Base-by-base conservation (phyloP, 2,329 filamentous ascomycete genomes). In the Basipetospora chlamydospora region DNA sequence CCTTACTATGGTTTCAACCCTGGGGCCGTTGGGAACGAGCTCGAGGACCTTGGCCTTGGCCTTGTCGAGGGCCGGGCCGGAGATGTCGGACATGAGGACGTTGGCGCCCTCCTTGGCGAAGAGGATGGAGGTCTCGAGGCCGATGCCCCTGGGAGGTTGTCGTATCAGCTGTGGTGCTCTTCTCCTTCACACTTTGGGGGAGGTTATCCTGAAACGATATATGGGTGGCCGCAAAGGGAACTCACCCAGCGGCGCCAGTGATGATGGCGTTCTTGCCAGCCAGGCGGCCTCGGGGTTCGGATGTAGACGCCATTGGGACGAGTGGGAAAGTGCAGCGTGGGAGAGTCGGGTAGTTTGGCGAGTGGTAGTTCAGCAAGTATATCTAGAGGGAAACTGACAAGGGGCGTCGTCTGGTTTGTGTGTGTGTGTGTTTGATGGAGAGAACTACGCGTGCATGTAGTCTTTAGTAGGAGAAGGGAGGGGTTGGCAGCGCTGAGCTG, bases 41-140 rank as follows among this genome's bases (percentile, higher is more conserved):
- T 82, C 68, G 52, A 80, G 74, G 28, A 90, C 70, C 57, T 85
- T 93, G 41, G 71, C 70, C 26, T 78, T 56, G 21, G 83, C 85
- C 54, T 77, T 84, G 41, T 81, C 78, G 26, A 94, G 73, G 2
- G 83, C 83, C 5, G 77, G 73, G 30, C 67, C 71, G 4, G 84
- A 88, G 47, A 93, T 84, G 52, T 95, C 87, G 42, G 80, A 73
- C 73, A 95, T 77, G 45, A 94, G 64, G 39, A 95, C 75, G 43
- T 73, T 80, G 51, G 85, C 87, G 43, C 86, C 87, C 64, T 95
- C 87, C 44, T 80, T 80, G 41, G 78, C 80, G 52, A 95, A 93
- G 41, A 94, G 80, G 47, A 95, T 87, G 39, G 73, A 73, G 2
- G 87, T 94, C 64, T 95, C 86, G 33, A 95, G 80, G 46, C 87